phyloP scores from a whole-genome alignment of 495 filamentous ascomycete species.

The Hypoxylon fuscum region DNA sequence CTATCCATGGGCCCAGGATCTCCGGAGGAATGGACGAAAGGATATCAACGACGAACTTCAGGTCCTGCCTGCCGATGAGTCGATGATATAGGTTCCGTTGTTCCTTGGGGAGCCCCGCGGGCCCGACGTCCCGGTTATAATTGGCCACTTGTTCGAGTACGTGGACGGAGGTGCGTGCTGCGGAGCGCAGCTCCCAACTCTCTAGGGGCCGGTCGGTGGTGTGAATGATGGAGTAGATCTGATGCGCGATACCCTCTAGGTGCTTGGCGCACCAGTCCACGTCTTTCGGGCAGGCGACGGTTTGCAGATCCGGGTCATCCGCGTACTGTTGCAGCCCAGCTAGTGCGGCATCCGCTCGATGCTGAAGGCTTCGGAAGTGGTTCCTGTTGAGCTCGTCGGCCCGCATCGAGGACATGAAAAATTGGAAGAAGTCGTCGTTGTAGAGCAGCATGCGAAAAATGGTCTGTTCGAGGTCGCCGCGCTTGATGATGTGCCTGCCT shows the following conservation, averaged over 20 bases:
- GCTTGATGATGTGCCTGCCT: constrained; percentile 39
- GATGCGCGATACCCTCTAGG: constrained; percentile 44
- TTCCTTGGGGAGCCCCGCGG: constrained; percentile 22
- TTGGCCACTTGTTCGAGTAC: constrained; percentile 50
- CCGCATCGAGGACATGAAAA: constrained; percentile 49
- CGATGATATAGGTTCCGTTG: constrained; percentile 50
- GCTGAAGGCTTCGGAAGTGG: constrained; percentile 51
- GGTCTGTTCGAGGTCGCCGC: constrained; percentile 56
- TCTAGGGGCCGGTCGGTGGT: constrained; percentile 47
- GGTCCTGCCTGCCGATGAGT: constrained; percentile 49
- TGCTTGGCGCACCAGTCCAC: constrained; percentile 53
- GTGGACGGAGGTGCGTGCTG: constrained; percentile 51
- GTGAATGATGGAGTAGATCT: constrained; percentile 49
- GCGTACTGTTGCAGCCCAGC: constrained; percentile 47
- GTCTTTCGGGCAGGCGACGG: constrained; percentile 19
- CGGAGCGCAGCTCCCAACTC: constrained; percentile 45
- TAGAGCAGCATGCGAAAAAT: constrained; percentile 57
- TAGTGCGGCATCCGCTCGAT: constrained; percentile 52
- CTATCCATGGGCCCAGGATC: constrained; percentile 29
- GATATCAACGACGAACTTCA: constrained; percentile 49
- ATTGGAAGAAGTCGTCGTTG: constrained; percentile 55
- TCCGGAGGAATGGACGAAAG: constrained; percentile 48
- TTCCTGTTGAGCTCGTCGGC: constrained; percentile 50
- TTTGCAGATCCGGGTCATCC: constrained; percentile 27
- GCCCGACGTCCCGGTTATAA: constrained; percentile 44